Conservation (phyloP, 805 yeast species). For the Metschnikowia corniflorae region DNA sequence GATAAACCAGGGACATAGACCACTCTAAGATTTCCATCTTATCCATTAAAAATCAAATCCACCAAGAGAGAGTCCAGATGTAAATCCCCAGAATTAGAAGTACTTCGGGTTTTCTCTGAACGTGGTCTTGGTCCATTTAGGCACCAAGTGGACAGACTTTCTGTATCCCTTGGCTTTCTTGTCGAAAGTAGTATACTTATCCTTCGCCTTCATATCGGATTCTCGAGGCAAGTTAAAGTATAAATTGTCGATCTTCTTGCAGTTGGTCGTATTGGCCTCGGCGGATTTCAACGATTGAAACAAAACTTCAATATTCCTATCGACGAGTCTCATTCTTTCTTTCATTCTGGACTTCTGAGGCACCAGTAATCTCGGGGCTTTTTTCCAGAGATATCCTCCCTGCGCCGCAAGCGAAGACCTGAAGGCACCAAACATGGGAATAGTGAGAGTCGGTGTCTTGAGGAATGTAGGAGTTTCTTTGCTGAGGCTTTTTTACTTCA, state of each 20-base stretch:
- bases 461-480: no score
- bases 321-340: conserved; percentile 77
- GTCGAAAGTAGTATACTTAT: conserved; percentile 85
- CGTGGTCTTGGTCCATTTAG: conserved; percentile 87
- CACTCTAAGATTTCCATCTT: no score
- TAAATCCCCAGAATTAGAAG: conserved; percentile 34
- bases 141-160: conserved; percentile 82
- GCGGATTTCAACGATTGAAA: conserved; percentile 34
- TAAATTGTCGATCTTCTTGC: conserved; percentile 34
- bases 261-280: conserved; percentile 35
- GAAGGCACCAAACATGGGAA: conserved; percentile 67
- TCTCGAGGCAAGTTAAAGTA: conserved; percentile 64
- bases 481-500: no score
- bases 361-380: conserved; percentile 55
- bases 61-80: no score
- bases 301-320: conserved; percentile 66
- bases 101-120: conserved; percentile 76
- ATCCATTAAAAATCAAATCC: no score
- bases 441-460: neutral
- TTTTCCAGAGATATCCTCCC: conserved; percentile 72
- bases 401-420: conserved; percentile 51
- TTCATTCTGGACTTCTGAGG: conserved; percentile 84
- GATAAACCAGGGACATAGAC: neutral
- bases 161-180: conserved; percentile 74
- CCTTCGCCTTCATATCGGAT: conserved; percentile 69